Conservation (phyloP, 1,139 yeast genomes). For the Diutina rugosa region DNA sequence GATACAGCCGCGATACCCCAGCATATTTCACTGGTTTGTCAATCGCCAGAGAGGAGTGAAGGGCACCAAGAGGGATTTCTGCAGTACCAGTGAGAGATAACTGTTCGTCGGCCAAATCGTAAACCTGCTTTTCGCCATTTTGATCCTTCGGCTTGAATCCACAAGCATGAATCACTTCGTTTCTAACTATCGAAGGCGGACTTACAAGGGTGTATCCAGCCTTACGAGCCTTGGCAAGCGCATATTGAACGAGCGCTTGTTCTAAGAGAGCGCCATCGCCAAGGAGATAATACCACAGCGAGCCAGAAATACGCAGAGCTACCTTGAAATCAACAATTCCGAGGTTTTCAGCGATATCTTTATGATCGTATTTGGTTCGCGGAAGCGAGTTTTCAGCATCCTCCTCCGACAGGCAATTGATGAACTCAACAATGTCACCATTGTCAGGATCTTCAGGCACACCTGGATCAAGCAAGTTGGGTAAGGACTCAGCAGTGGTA, state of each 20-base stretch:
- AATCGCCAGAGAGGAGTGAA: conserved; percentile 24
- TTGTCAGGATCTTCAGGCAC: conserved; percentile 31
- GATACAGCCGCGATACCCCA: conserved; percentile 77
- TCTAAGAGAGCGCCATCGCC: conserved; percentile 87
- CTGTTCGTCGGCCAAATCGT: conserved; percentile 36
- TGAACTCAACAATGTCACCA: conserved; percentile 31
- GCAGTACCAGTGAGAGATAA: conserved; percentile 87
- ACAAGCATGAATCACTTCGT: conserved; percentile 73
- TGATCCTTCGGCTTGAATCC: conserved; percentile 93
- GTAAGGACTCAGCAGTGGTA: conserved; percentile 40
- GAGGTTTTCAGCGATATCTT: conserved; percentile 45
- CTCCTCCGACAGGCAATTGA: conserved; percentile 26
- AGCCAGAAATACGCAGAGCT: conserved; percentile 71
- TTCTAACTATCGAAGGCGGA: conserved; percentile 81
- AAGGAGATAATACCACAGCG: conserved; percentile 77
- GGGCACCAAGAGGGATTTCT: conserved; percentile 86
- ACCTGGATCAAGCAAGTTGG: conserved; percentile 48
- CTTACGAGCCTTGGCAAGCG: conserved; percentile 50
- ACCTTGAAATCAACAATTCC: conserved; percentile 56
- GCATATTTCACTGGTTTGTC: conserved; percentile 34
- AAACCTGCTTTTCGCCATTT: conserved; percentile 78
- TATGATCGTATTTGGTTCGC: conserved; percentile 39
- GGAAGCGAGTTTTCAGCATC: conserved; percentile 12
- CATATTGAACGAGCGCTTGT: conserved; percentile 77
- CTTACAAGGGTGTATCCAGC: conserved; percentile 58